phyloP scores from a whole-genome alignment of 129 eudicot species.

The Logfia minima region DNA sequence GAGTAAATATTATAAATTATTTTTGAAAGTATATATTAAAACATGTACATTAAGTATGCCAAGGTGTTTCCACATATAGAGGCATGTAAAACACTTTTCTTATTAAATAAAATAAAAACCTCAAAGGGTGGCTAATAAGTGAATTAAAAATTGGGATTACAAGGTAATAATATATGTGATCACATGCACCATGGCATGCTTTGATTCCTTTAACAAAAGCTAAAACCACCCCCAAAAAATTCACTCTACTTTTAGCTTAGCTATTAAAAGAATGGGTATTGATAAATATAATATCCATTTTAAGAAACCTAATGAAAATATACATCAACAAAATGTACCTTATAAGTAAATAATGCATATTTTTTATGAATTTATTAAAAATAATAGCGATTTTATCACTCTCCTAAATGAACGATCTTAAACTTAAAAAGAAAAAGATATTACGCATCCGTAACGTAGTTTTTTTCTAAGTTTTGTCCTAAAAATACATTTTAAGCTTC shows the following conservation, averaged over 20 bases:
- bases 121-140: constrained; percentile 19
- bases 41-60: not conserved
- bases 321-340: too few species aligned
- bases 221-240: constrained; percentile 18
- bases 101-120: constrained; percentile 17
- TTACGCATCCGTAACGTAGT: too few species aligned
- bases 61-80: constrained; percentile 33
- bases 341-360: too few species aligned
- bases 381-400: too few species aligned
- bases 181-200: constrained; percentile 62
- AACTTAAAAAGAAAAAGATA: not conserved
- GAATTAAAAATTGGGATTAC: constrained; percentile 30
- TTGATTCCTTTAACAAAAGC: constrained; percentile 48
- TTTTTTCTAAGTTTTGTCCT: too few species aligned
- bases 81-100: constrained; percentile 30
- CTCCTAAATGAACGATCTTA: not conserved
- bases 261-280: not conserved
- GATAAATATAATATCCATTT: too few species aligned
- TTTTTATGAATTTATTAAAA: too few species aligned
- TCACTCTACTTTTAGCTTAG: constrained; percentile 1
- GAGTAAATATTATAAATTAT: too few species aligned
- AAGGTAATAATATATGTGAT: constrained; percentile 44
- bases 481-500: too few species aligned
- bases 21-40: too few species aligned
- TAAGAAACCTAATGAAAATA: too few species aligned